Evolutionary conservation across 2,329 filamentous ascomycete species (phyloP), one percentile per base, ranked within the genome.

Genomic region (Cephalotrichum gorgonifer): DNA sequence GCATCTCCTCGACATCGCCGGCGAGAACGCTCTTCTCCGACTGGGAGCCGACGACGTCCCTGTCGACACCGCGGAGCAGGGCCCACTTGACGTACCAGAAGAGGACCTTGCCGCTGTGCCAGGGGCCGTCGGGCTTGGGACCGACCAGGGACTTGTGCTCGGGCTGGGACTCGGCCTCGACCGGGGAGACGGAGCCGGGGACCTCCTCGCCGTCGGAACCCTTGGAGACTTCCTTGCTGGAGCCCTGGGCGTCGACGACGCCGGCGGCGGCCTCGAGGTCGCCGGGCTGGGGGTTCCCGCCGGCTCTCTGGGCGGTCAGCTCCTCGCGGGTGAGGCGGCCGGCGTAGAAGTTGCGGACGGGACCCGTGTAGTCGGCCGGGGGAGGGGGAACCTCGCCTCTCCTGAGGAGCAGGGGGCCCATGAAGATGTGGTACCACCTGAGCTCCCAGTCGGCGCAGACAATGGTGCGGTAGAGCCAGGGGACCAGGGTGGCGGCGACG

Each of bases 391-490:
- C 62, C 1, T 65, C 59, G 2, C 62, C 63, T 28, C 71, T 70
- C 14, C 62, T 61, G 45, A 77, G 70, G 7, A 81, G 69, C 0
- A 79, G 60, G 25, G 74, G 77, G 0, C 78, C 79, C 15, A 71
- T 60, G 51, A 71, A 55, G 50, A 81, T 65, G 52, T 81, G 69
- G 59, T 69, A 81, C 61, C 69, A 62, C 53, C 72, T 72, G 51
- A 85, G 64, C 57, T 77, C 63, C 75, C 78, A 75, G 64, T 85
- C 79, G 54, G 82, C 70, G 62, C 73, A 64, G 62, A 83, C 63
- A 55, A 85, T 68, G 42, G 74, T 68, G 50, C 75, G 71, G 60
- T 81, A 74, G 51, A 83, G 58, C 67, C 74, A 83, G 3, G 79
- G 78, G 17, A 81, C 67, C 51, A 83, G 71, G 62, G 79, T 79